phyloP scores from a whole-genome alignment of 2,329 filamentous ascomycete genomes.

The Pseudomassariella vexata region DNA sequence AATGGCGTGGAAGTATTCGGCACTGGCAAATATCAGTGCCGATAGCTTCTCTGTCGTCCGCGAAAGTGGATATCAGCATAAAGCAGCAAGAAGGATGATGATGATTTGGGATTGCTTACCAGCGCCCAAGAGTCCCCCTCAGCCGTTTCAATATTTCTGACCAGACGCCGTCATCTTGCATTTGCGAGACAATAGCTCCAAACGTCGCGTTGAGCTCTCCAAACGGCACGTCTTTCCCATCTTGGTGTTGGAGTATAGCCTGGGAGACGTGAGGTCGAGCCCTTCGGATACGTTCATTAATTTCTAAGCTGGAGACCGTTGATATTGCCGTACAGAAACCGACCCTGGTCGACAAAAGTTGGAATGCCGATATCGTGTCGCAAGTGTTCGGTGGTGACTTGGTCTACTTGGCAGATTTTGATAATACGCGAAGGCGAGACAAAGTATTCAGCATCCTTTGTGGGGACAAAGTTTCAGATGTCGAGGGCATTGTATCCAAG shows the following conservation, averaged over 20 bases:
- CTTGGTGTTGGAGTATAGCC: constrained; percentile 5
- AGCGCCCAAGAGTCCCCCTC: constrained; percentile 8
- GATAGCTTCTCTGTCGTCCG: constrained; percentile 6
- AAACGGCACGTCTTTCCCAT: constrained; percentile 6
- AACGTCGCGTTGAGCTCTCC: constrained; percentile 4
- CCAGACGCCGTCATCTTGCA: constrained; percentile 4
- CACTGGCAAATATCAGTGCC: constrained; percentile 2
- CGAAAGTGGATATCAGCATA: constrained; percentile 1
- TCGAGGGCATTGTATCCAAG: too few species aligned
- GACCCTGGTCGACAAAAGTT: too few species aligned
- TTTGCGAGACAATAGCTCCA: constrained; percentile 1
- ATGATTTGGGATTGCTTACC: neutral
- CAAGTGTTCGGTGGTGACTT: too few species aligned
- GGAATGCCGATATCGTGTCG: too few species aligned
- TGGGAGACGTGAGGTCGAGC: constrained; percentile 9
- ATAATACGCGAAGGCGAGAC: too few species aligned
- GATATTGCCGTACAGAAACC: too few species aligned
- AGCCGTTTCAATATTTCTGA: constrained; percentile 5
- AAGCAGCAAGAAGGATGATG: neutral
- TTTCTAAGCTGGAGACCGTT: too few species aligned
- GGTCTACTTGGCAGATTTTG: too few species aligned
- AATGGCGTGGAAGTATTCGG: constrained; percentile 7
- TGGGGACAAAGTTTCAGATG: too few species aligned
- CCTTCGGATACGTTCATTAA: too few species aligned
- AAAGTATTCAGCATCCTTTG: too few species aligned